A percentile compares a stretch with the other conserved stretches of the same genome.
Conservation (phyloP, 306 rosid genomes). For the Luffa acutangula region DNA sequence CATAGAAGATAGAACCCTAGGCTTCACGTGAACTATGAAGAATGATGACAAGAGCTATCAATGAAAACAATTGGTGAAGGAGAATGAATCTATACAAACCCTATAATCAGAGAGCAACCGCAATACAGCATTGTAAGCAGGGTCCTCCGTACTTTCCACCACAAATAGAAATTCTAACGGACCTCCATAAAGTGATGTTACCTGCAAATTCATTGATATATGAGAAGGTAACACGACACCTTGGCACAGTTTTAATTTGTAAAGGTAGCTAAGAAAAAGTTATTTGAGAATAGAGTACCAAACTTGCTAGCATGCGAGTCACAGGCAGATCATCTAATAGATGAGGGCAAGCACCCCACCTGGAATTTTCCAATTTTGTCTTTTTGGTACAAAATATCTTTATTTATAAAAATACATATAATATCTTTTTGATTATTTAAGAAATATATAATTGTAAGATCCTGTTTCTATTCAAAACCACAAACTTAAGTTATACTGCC, state of each 20-base stretch:
- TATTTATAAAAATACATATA: background rate
- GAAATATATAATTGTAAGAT: background rate
- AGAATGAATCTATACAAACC: slow-evolving; percentile 29
- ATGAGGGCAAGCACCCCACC: background rate
- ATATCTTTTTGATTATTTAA: background rate
- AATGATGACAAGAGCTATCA: background rate
- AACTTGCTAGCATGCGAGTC: background rate
- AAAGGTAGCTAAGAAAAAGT: background rate
- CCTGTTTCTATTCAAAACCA: background rate
- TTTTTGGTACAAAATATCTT: background rate
- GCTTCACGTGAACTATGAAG: background rate
- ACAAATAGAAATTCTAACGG: slow-evolving; percentile 79
- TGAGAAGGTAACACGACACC: slow-evolving; percentile 9
- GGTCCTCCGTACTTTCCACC: slow-evolving; percentile 85
- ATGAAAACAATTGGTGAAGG: background rate
- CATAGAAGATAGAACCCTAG: background rate
- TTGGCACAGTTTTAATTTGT: background rate
- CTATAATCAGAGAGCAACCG: slow-evolving; percentile 50
- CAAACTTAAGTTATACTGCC: background rate
- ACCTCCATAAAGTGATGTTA: slow-evolving; percentile 97
- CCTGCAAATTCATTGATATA: slow-evolving; percentile 34
- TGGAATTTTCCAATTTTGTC: background rate
- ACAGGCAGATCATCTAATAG: slow-evolving; percentile 1
- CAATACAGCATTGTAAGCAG: slow-evolving; percentile 60
- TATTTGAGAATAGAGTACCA: background rate